Percentiles rank a stretch among this genome's conserved stretches.
Conservation (phyloP, 2,329 filamentous ascomycete genomes). For the Neopestalotiopsis rosae region DNA sequence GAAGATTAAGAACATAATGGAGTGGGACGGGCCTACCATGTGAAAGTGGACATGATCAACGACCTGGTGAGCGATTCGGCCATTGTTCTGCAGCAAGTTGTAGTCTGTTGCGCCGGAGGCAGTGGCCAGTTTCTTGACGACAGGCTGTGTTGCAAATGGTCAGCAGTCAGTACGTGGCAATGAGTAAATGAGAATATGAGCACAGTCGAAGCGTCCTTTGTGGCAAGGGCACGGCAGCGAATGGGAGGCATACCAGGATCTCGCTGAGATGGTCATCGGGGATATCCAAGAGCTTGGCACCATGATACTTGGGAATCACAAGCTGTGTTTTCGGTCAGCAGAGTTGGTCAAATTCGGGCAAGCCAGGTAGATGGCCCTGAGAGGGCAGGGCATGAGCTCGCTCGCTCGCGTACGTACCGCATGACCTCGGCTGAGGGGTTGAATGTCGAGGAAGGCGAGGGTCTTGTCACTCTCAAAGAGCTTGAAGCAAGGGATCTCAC, state of each 20-base stretch:
- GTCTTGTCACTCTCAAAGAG: slow-evolving; percentile 94
- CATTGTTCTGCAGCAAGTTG: slow-evolving; percentile 98
- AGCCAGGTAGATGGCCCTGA: too few species aligned
- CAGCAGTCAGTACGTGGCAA: too few species aligned
- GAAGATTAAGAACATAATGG: not conserved
- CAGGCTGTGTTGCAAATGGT: slow-evolving; percentile 54
- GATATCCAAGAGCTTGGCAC: slow-evolving; percentile 88
- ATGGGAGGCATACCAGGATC: slow-evolving; percentile 63
- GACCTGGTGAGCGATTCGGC: slow-evolving; percentile 85
- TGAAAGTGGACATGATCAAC: slow-evolving; percentile 97
- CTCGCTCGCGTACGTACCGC: slow-evolving; percentile 64
- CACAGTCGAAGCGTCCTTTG: not conserved
- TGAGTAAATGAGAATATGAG: not conserved
- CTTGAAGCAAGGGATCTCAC: slow-evolving; percentile 96
- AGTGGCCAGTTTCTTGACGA: slow-evolving; percentile 84
- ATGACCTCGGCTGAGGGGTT: slow-evolving; percentile 86
- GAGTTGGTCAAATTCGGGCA: not conserved
- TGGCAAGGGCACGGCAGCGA: slow-evolving; percentile 33
- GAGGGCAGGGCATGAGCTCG: not conserved
- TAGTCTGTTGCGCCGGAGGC: slow-evolving; percentile 81
- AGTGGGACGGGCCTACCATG: slow-evolving; percentile 65
- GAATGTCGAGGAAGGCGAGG: slow-evolving; percentile 94
- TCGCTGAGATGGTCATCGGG: slow-evolving; percentile 87
- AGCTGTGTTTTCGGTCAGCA: slow-evolving; percentile 61
- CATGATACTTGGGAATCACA: slow-evolving; percentile 94